A percentile compares a stretch with the other conserved stretches of the same genome.
Conservation (phyloP, 2,329 filamentous ascomycete genomes). For the Beauveria caledonica region DNA sequence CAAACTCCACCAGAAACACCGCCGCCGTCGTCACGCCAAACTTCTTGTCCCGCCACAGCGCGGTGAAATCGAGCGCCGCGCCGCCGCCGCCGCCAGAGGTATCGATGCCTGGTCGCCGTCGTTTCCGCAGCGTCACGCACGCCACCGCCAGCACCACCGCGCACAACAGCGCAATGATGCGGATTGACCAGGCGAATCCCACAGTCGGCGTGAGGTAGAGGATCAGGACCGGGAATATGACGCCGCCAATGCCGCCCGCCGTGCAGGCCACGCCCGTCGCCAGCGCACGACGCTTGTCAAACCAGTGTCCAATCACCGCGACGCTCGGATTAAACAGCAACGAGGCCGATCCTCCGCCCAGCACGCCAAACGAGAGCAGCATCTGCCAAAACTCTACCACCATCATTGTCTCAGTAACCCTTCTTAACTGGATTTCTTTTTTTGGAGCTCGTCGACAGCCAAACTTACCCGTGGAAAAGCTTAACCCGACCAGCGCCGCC, state of each 20-base stretch:
- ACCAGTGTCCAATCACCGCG: constrained; percentile 61
- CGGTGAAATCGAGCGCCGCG: constrained; percentile 38
- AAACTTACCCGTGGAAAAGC: constrained; percentile 42
- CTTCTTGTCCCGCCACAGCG: constrained; percentile 37
- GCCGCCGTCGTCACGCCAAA: constrained; percentile 45
- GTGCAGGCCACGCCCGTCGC: constrained; percentile 63
- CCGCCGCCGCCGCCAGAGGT: constrained; percentile 29
- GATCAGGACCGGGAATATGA: constrained; percentile 36
- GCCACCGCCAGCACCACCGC: constrained; percentile 21
- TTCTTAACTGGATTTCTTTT: too few relatives aligned
- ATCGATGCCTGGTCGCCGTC: constrained; percentile 29
- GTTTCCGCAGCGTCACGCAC: constrained; percentile 26
- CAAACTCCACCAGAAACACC: constrained; percentile 53
- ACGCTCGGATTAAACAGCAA: constrained; percentile 63
- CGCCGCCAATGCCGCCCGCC: constrained; percentile 52
- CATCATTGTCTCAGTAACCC: not conserved
- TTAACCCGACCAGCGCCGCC: constrained; percentile 47
- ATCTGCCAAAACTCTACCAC: constrained; percentile 57
- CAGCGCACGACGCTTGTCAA: constrained; percentile 52
- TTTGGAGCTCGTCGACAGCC: too few relatives aligned
- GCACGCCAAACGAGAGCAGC: constrained; percentile 57
- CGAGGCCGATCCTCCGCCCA: constrained; percentile 58
- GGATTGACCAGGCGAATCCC: constrained; percentile 25
- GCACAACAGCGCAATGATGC: constrained; percentile 23
- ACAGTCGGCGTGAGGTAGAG: constrained; percentile 19